These are phyloP conservation scores for Rugonectria rugulosa DNA, from an alignment of 2,329 filamentous ascomycete genomes.

Conservation along the genomic window DNA sequence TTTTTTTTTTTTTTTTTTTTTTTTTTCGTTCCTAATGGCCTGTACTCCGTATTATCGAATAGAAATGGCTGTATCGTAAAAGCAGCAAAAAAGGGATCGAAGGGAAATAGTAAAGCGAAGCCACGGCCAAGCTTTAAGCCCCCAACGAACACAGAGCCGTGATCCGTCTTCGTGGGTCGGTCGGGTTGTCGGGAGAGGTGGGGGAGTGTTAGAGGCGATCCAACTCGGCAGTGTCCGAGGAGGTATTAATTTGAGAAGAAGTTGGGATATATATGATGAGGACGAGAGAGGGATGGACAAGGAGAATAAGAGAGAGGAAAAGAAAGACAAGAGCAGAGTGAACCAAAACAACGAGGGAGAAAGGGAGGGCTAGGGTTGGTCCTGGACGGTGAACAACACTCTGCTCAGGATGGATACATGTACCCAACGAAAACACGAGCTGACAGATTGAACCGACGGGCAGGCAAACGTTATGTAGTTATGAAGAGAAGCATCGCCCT, in stretches of 20 bases:
- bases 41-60: slow-evolving; percentile 5
- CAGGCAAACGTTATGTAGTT: too few species aligned
- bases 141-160: slow-evolving; percentile 27
- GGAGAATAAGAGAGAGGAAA: background rate
- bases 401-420: background rate
- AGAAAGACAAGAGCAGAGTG: background rate
- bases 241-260: background rate
- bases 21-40: slow-evolving; percentile 3
- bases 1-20: background rate
- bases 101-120: slow-evolving; percentile 20
- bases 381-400: slow-evolving; percentile 8
- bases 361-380: slow-evolving; percentile 4
- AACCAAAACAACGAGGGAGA: slow-evolving; percentile 4
- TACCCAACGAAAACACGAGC: slow-evolving; percentile 4
- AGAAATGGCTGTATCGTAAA: background rate
- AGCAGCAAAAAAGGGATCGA: background rate
- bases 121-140: slow-evolving; percentile 33
- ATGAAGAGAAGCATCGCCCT: too few species aligned
- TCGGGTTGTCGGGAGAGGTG: slow-evolving; percentile 9
- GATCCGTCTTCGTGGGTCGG: slow-evolving; percentile 15
- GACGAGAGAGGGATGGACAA: background rate
- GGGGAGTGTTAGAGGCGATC: slow-evolving; percentile 15
- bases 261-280: background rate
- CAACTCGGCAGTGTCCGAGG: slow-evolving; percentile 6
- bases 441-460: background rate